Percentiles rank a stretch among this genome's conserved stretches.
Conservation (phyloP, 345 rosid genomes). For the Citrus inodora region DNA sequence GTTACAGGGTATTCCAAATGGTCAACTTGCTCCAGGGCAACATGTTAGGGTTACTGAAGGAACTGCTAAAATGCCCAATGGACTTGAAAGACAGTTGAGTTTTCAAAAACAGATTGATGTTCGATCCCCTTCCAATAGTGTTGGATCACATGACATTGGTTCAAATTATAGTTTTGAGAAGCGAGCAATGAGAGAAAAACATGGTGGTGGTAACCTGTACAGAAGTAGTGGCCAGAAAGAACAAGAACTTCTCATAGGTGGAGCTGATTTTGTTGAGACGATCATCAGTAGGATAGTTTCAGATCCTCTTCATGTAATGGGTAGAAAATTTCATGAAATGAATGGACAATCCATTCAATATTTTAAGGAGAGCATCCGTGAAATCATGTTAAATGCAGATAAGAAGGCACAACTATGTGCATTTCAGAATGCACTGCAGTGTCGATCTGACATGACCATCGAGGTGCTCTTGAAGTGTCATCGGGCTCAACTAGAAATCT, state of each 20-base stretch:
- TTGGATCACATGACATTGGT: slow-evolving; percentile 65
- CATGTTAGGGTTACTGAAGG: slow-evolving; percentile 42
- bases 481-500: slow-evolving; percentile 75
- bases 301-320: slow-evolving; percentile 72
- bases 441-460: slow-evolving; percentile 58
- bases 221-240: slow-evolving; percentile 65
- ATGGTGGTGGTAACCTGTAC: slow-evolving; percentile 50
- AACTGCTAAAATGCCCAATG: slow-evolving; percentile 50
- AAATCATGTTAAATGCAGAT: slow-evolving; percentile 61
- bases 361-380: slow-evolving; percentile 74
- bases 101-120: slow-evolving; percentile 59
- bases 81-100: slow-evolving; percentile 66
- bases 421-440: slow-evolving; percentile 54
- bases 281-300: slow-evolving; percentile 61
- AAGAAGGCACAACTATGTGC: slow-evolving; percentile 52
- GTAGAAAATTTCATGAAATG: slow-evolving; percentile 79
- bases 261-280: slow-evolving; percentile 70
- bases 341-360: slow-evolving; percentile 50
- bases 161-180: slow-evolving; percentile 59
- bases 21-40: slow-evolving; percentile 43
- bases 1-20: slow-evolving; percentile 39
- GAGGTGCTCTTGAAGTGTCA: slow-evolving; percentile 62
- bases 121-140: slow-evolving; percentile 61
- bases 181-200: slow-evolving; percentile 48
- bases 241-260: slow-evolving; percentile 45